Conservation (phyloP, 495 filamentous ascomycete species). For the Aspergillus mulundensis region DNA sequence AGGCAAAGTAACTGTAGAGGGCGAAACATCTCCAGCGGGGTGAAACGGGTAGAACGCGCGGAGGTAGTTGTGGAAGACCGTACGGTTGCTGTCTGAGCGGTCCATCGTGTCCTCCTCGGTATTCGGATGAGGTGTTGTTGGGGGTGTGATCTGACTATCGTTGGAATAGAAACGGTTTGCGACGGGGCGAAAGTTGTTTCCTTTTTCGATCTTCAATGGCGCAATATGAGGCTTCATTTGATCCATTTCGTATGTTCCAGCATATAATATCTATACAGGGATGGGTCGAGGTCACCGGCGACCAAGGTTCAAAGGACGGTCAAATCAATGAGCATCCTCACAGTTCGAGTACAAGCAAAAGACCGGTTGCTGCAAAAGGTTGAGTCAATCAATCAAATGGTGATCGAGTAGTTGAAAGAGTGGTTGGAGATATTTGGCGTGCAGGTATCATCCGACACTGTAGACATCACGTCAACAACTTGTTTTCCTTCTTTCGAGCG, state of each 20-base stretch:
- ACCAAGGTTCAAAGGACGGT: slow-evolving; percentile 31
- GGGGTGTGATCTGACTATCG: slow-evolving; percentile 62
- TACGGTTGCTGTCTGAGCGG: slow-evolving; percentile 43
- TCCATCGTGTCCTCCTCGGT: slow-evolving; percentile 51
- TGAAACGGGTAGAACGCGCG: slow-evolving; percentile 96
- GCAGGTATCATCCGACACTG: neutral
- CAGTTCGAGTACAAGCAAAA: neutral
- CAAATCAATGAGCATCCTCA: slow-evolving; percentile 34
- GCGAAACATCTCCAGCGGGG: slow-evolving; percentile 65
- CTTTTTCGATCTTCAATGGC: slow-evolving; percentile 69
- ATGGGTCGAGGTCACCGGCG: slow-evolving; percentile 30
- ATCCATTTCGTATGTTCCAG: slow-evolving; percentile 27
- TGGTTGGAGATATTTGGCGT: slow-evolving; percentile 1
- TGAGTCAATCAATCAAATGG: neutral
- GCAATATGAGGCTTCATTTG: slow-evolving; percentile 56
- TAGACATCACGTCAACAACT: slow-evolving; percentile 7
- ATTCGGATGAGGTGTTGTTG: slow-evolving; percentile 63
- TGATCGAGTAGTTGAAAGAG: neutral
- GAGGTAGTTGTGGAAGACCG: slow-evolving; percentile 88
- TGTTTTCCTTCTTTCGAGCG: slow-evolving; percentile 11
- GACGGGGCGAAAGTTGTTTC: slow-evolving; percentile 36
- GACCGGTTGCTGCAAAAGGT: neutral
- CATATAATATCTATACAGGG: slow-evolving; percentile 8
- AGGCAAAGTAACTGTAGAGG: slow-evolving; percentile 78
- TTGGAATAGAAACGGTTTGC: slow-evolving; percentile 29